Evolutionary conservation across 352 stramenopile genomes (phyloP).

Genomic region (Phytophthora quininea): DNA sequence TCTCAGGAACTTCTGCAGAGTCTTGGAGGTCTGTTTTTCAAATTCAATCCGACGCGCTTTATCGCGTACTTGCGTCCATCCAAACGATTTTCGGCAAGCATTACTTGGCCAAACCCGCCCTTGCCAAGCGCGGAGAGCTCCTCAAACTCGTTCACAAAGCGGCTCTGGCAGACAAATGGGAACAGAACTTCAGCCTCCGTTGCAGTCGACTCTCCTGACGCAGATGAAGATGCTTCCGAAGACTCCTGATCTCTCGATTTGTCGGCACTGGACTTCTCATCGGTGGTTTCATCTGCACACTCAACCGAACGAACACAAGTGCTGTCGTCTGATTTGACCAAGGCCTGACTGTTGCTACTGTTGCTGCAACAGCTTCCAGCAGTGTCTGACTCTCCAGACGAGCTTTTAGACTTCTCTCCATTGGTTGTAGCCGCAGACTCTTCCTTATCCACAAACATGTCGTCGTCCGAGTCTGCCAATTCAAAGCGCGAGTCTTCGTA

Average conservation of each 20-base stretch:
- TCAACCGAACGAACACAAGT: conserved; percentile 12
- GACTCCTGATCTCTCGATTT: conserved; percentile 34
- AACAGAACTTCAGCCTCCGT: conserved; percentile 79
- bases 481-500: conserved; percentile 33
- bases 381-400: conserved; percentile 48
- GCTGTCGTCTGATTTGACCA: conserved; percentile 22
- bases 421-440: conserved; percentile 36
- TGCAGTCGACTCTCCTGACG: conserved; percentile 31
- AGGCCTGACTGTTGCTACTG: conserved; percentile 20
- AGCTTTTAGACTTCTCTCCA: conserved; percentile 40
- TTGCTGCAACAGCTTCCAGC: conserved; percentile 47
- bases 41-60: conserved; percentile 87
- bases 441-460: conserved; percentile 29
- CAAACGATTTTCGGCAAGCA: conserved; percentile 93
- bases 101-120: conserved; percentile 94
- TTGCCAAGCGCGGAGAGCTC: conserved; percentile 89
- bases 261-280: conserved; percentile 37
- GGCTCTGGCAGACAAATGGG: conserved; percentile 84
- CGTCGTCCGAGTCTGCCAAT: conserved; percentile 39
- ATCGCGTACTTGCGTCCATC: conserved; percentile 94
- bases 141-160: conserved; percentile 86
- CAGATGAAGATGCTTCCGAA: conserved; percentile 61
- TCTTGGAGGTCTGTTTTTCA: conserved; percentile 91
- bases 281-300: conserved; percentile 18
- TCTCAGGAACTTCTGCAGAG: conserved; percentile 92